These are phyloP conservation scores for Epichloe glyceriae DNA, from an alignment of 2,329 filamentous ascomycete genomes.

Conservation along the genomic window DNA sequence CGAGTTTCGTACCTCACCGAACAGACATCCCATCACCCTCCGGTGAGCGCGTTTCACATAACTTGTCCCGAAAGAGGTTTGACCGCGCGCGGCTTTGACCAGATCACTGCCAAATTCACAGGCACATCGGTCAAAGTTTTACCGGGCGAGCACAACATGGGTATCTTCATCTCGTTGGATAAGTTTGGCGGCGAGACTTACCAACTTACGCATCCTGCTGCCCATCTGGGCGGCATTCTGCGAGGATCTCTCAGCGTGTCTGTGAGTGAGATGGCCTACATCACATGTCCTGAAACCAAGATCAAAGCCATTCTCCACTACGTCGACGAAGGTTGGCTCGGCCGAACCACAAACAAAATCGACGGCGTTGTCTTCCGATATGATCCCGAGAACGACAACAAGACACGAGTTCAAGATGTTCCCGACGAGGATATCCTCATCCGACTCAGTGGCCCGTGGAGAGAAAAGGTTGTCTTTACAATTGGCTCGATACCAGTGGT, in stretches of 20 bases:
- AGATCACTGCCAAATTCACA: slow-evolving; percentile 95
- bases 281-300: slow-evolving; percentile 80
- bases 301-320: slow-evolving; percentile 91
- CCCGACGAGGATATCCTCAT: slow-evolving; percentile 73
- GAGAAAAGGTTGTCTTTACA: slow-evolving; percentile 52
- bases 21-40: slow-evolving; percentile 95
- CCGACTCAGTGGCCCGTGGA: slow-evolving; percentile 77
- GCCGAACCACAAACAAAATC: slow-evolving; percentile 80
- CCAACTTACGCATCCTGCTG: slow-evolving; percentile 87
- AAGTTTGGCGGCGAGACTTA: slow-evolving; percentile 79
- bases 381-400: slow-evolving; percentile 73
- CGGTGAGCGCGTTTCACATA: slow-evolving; percentile 90
- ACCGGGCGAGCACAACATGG: slow-evolving; percentile 84
- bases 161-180: slow-evolving; percentile 84
- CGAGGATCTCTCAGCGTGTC: slow-evolving; percentile 80
- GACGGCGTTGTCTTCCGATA: slow-evolving; percentile 86
- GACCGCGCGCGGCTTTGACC: slow-evolving; percentile 80
- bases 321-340: slow-evolving; percentile 87
- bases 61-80: slow-evolving; percentile 87
- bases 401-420: slow-evolving; percentile 70
- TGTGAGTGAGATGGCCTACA: slow-evolving; percentile 78
- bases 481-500: slow-evolving; percentile 48
- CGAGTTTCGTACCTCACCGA: slow-evolving; percentile 91
- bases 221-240: slow-evolving; percentile 77
- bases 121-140: slow-evolving; percentile 87